Base-by-base conservation (phyloP, 2,329 filamentous ascomycete species). In the Penicillium rolfsii region DNA sequence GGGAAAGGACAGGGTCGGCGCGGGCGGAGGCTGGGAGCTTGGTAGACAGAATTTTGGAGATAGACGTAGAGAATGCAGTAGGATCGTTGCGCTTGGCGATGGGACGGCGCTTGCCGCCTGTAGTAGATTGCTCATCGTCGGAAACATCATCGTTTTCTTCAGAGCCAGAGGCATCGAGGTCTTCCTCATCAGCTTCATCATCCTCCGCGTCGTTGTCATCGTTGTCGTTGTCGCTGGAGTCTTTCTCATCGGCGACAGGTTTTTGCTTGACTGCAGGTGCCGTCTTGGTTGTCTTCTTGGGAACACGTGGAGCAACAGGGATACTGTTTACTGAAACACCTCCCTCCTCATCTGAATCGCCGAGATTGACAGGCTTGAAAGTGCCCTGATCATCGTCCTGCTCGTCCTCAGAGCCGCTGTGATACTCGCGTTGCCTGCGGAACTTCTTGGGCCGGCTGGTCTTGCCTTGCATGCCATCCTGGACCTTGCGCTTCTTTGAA, bases 21-120 rank as follows among this genome's bases (percentile, higher is more conserved):
- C 93, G 90, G 73, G 92, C 92, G 35, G 90, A 85, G 7, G 86
- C 87, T 1, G 93, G 89, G 9, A 98, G 84, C 79, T 98, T 98
- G 53, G 92, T 94, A 58, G 88, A 88, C 48, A 99, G 84, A 74
- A 99, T 97, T 77, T 95, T 96, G 68, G 91, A 90, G 71, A 99
- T 92, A 54, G 93, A 97, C 1, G 89, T 96, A 26, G 94, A 91
- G 76, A 99, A 98, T 55, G 91, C 93, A 65, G 85, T 82, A 2
- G 95, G 93, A 77, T 99, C 94, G 79, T 97, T 96, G 73, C 93
- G 89, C 80, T 98, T 98, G 12, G 77, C 67, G 9, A 77, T 65
- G 8, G 69, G 54, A 63, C 68, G 74, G 45, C 74, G 72, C 54
- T 79, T 78, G 59, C 73, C 74, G 50, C 77, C 77, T 54, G 77